Evolutionary conservation across 441 rosid species (phyloP).

Genomic region (Dalechampia spathulata): DNA sequence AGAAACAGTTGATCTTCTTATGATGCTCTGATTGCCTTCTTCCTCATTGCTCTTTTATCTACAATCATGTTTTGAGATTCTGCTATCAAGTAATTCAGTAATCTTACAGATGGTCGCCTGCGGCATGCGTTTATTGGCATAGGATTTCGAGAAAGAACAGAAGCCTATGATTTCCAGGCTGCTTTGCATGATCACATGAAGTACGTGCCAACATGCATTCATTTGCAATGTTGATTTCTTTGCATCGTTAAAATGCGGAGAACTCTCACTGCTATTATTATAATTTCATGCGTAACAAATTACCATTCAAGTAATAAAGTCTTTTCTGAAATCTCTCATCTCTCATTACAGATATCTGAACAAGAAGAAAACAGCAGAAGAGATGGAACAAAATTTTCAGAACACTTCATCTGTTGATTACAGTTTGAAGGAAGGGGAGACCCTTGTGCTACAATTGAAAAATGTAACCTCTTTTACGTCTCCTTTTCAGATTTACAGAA

Average conservation of each 20-base stretch:
- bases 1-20: neutral
- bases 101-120: constrained; percentile 68
- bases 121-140: constrained; percentile 95
- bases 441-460: constrained; percentile 67
- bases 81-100: constrained; percentile 2
- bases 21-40: neutral
- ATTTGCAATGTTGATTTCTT: constrained; percentile 3
- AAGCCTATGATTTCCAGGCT: constrained; percentile 98
- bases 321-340: too few species aligned
- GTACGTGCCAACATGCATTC: constrained; percentile 34
- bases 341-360: constrained; percentile 56
- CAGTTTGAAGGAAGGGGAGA: constrained; percentile 91
- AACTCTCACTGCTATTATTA: too few species aligned
- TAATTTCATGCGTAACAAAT: neutral
- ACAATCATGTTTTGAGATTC: neutral
- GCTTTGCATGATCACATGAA: constrained; percentile 94
- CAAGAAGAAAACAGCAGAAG: constrained; percentile 96
- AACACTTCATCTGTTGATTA: constrained; percentile 63
- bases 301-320: too few species aligned
- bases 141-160: constrained; percentile 94
- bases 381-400: constrained; percentile 96
- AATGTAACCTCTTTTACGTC: constrained; percentile 36
- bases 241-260: too few species aligned
- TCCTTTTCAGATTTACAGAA: neutral
- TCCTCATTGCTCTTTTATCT: neutral